phyloP scores from a whole-genome alignment of 2,329 filamentous ascomycete species.

The Sclerotinia sclerotiorum region DNA sequence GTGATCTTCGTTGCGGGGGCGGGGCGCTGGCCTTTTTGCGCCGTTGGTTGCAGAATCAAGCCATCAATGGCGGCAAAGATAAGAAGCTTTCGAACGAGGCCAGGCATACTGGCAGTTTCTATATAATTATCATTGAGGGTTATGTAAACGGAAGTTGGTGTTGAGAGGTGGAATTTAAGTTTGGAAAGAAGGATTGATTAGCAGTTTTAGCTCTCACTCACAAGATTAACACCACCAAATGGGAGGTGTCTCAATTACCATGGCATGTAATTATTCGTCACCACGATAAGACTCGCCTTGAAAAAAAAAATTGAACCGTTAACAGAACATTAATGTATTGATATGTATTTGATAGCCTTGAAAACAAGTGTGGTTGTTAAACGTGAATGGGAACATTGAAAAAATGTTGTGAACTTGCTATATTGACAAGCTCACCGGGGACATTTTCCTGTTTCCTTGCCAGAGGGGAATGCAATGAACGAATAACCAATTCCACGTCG shows the following conservation, averaged over 20 bases:
- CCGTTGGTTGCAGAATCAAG: slow-evolving; percentile 40
- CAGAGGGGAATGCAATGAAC: background rate
- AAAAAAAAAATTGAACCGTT: background rate
- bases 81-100: slow-evolving; percentile 40
- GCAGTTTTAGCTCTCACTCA: slow-evolving; percentile 13
- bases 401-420: background rate
- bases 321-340: background rate
- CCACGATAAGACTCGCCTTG: background rate
- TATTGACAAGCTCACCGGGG: slow-evolving; percentile 6
- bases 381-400: background rate
- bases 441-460: background rate
- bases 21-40: slow-evolving; percentile 36
- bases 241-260: background rate
- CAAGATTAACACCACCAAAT: slow-evolving; percentile 11
- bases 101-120: slow-evolving; percentile 39
- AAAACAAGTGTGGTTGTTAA: background rate
- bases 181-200: slow-evolving; percentile 12
- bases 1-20: slow-evolving; percentile 37
- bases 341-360: background rate
- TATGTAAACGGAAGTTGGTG: background rate
- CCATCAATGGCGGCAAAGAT: slow-evolving; percentile 42
- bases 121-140: slow-evolving; percentile 29
- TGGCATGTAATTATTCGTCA: background rate
- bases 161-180: slow-evolving; percentile 1
- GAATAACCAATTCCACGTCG: background rate